phyloP scores from a whole-genome alignment of 2,329 filamentous ascomycete genomes.

The Ascochyta viciae-villosae region DNA sequence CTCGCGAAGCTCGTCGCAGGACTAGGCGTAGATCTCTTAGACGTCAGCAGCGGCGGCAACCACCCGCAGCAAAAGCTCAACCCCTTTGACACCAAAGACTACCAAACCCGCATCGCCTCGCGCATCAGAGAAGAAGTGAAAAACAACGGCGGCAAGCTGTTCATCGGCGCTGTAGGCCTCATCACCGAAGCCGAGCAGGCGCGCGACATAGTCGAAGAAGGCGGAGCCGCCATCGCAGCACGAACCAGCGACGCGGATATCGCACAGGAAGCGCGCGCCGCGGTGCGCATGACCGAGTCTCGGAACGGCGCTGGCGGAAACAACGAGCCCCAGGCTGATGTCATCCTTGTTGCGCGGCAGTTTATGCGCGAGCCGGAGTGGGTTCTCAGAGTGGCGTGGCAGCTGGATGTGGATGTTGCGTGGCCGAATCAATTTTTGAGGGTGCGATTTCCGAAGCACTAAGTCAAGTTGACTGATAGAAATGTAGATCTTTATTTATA shows the following conservation, averaged over 20 bases:
- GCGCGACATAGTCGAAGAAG: constrained; percentile 51
- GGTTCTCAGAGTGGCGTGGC: constrained; percentile 60
- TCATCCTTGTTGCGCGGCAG: constrained; percentile 60
- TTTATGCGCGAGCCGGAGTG: constrained; percentile 64
- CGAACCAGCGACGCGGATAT: constrained; percentile 36
- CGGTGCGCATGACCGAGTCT: constrained; percentile 46
- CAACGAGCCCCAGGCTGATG: constrained; percentile 53
- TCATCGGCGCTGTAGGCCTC: constrained; percentile 61
- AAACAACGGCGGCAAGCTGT: constrained; percentile 47
- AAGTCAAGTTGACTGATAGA: not conserved
- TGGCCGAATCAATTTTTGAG: constrained; percentile 57
- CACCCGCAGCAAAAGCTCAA: constrained; percentile 52
- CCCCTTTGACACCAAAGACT: constrained; percentile 53
- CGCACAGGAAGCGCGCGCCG: constrained; percentile 40
- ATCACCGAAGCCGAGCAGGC: constrained; percentile 63
- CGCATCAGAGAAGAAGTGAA: constrained; percentile 53
- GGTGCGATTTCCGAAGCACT: constrained; percentile 42
- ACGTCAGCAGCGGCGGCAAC: constrained; percentile 56
- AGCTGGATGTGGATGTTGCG: constrained; percentile 56
- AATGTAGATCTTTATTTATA: not conserved
- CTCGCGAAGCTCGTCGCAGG: constrained; percentile 52
- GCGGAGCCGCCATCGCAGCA: constrained; percentile 21
- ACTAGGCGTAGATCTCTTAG: constrained; percentile 54
- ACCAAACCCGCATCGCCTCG: constrained; percentile 58
- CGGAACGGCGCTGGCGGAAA: constrained; percentile 27